phyloP scores from a whole-genome alignment of 2,329 filamentous ascomycete species.

The Atkinsonella hypoxylon region DNA sequence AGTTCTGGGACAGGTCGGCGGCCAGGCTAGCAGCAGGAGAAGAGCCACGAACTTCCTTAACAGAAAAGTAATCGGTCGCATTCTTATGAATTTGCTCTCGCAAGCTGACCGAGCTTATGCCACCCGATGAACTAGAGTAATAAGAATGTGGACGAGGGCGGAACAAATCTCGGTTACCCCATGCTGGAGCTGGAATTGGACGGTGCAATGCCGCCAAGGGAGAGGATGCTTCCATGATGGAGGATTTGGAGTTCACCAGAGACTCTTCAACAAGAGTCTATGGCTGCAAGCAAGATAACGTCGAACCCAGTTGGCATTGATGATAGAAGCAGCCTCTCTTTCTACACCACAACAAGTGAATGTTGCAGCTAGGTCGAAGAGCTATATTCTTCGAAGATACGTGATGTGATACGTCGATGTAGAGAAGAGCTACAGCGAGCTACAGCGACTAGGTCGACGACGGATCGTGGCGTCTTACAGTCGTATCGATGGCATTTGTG shows the following conservation, averaged over 20 bases:
- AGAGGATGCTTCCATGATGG: slow-evolving; percentile 79
- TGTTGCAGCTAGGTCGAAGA: slow-evolving; percentile 15
- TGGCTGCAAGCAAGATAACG: not conserved
- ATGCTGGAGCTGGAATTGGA: slow-evolving; percentile 48
- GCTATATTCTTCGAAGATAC: not conserved
- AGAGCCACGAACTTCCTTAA: slow-evolving; percentile 67
- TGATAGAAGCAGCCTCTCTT: not conserved
- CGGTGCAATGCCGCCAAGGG: slow-evolving; percentile 87
- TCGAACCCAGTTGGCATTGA: not conserved
- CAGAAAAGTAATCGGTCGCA: slow-evolving; percentile 66
- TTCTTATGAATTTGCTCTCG: slow-evolving; percentile 56
- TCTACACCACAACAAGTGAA: slow-evolving; percentile 19
- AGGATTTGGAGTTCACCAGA: slow-evolving; percentile 1
- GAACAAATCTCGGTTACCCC: slow-evolving; percentile 42
- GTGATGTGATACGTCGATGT: not conserved
- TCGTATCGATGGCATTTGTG: slow-evolving; percentile 22
- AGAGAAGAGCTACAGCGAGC: not conserved
- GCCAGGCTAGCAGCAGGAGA: slow-evolving; percentile 86
- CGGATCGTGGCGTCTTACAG: slow-evolving; percentile 19
- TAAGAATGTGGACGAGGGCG: slow-evolving; percentile 35
- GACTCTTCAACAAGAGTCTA: slow-evolving; percentile 4
- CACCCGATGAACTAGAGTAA: slow-evolving; percentile 41
- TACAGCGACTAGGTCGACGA: slow-evolving; percentile 4
- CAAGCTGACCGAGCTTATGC: slow-evolving; percentile 61
- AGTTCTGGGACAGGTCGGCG: slow-evolving; percentile 92